Conservation (phyloP, 345 rosid genomes). For the Eucalyptus marginata region DNA sequence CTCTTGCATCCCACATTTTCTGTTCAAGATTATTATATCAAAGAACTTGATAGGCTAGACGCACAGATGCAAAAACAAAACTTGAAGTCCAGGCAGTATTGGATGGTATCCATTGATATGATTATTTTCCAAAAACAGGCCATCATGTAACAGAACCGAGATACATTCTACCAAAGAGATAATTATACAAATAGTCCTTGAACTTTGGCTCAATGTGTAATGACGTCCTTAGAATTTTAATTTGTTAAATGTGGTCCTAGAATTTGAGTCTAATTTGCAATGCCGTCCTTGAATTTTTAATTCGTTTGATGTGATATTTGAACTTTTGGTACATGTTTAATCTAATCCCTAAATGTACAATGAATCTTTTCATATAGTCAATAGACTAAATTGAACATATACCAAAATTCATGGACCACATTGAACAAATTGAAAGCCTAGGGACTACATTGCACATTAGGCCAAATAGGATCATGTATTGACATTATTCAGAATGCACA, state of each 20-base stretch:
- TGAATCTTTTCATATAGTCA: too few relatives aligned
- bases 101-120: neutral
- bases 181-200: neutral
- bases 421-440: too few relatives aligned
- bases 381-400: too few relatives aligned
- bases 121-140: neutral
- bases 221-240: too few relatives aligned
- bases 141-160: neutral
- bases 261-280: too few relatives aligned
- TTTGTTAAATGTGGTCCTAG: too few relatives aligned
- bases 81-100: neutral
- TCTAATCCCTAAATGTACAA: too few relatives aligned
- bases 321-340: too few relatives aligned
- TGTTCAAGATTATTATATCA: neutral
- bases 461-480: neutral
- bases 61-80: neutral
- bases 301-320: too few relatives aligned
- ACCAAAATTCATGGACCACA: too few relatives aligned
- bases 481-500: neutral
- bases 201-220: too few relatives aligned
- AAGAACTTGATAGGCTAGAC: neutral
- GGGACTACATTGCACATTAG: neutral
- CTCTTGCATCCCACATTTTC: neutral
- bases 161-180: neutral
- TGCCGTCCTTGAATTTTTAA: too few relatives aligned